A percentile compares a stretch with the other conserved stretches of the same genome.
These are phyloP conservation scores for Phytophthora sp. DNA, from an alignment of 352 stramenopile species.

Conservation along the genomic window DNA sequence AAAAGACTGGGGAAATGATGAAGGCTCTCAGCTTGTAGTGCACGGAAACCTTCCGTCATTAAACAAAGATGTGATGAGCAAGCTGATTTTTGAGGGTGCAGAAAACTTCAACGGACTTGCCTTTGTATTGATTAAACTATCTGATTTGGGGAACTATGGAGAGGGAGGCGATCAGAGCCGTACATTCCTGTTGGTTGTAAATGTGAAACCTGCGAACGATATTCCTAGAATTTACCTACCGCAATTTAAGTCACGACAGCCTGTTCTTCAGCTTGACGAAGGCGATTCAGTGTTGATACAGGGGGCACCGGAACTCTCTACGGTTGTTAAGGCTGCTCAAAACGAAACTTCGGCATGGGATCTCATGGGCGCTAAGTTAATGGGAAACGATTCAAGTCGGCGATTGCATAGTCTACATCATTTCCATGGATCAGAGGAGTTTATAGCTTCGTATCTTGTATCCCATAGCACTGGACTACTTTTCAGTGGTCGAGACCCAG, in stretches of 20 bases:
- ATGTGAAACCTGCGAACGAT: constrained; percentile 43
- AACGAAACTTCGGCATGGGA: constrained; percentile 11
- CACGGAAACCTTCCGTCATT: constrained; percentile 37
- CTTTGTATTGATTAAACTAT: constrained; percentile 49
- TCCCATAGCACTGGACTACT: constrained; percentile 22
- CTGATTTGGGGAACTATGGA: constrained; percentile 48
- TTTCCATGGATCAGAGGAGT: constrained; percentile 10
- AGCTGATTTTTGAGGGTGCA: constrained; percentile 41
- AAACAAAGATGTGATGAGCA: constrained; percentile 43
- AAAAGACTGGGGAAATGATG: constrained; percentile 12
- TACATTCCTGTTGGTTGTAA: constrained; percentile 44
- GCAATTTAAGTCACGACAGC: constrained; percentile 38
- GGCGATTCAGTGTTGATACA: constrained; percentile 41
- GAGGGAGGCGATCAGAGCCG: constrained; percentile 18
- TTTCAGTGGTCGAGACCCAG: constrained; percentile 34
- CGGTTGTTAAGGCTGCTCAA: not conserved
- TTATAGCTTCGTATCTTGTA: constrained; percentile 31
- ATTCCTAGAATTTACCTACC: constrained; percentile 48
- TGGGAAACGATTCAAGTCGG: constrained; percentile 27
- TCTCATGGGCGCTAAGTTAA: constrained; percentile 36
- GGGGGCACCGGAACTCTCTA: constrained; percentile 34
- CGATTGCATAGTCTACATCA: constrained; percentile 22
- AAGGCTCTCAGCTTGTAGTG: constrained; percentile 23
- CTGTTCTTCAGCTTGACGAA: constrained; percentile 50
- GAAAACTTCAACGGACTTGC: constrained; percentile 39